Base-by-base conservation (phyloP, 2,329 filamentous ascomycete species). In the Trichophyton equinum region DNA sequence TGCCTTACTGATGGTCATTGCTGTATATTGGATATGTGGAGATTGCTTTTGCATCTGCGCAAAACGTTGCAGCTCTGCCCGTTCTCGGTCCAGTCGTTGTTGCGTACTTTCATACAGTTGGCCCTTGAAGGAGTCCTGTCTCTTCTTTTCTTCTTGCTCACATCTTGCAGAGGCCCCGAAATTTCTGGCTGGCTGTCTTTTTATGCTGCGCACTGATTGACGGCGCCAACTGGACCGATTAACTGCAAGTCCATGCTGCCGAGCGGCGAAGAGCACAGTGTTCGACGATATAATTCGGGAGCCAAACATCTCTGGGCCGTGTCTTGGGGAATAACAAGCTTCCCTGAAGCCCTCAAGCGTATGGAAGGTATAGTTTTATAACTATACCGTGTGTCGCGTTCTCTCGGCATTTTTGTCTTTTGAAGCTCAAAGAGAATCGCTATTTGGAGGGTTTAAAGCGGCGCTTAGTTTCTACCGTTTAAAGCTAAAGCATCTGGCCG, bases 41-140 rank as follows among this genome's bases (percentile, higher is more conserved):
- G 72, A 72, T 66, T 77, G 67, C 59, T 72, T 68, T 67, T 78
- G 71, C 63, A 75, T 71, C 60, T 74, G 72, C 3, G 78, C 75
- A 65, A 77, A 81, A 49, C 77, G 71, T 38, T 76, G 74, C 67
- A 84, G 79, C 67, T 84, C 80, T 25, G 78, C 79, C 60, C 80
- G 78, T 67, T 86, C 84, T 57, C 79, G 77, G 68, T 81, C 75
- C 63, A 86, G 69, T 49, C 84, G 78, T 66, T 82, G 77, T 46
- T 78, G 73, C 13, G 83, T 84, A 65, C 81, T 85, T 68, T 85
- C 81, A 64, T 83, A 85, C 51, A 86, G 67, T 69, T 86, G 83
- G 38, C 78, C 77, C 68, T 82, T 81, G 73, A 86, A 86, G 7
- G 63, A 64, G 27, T 40, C 33, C 6, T 57, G 61, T 25, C 42